Evolutionary conservation across 305 asterid genomes (phyloP).

Genomic region (Fraxinus greggii): DNA sequence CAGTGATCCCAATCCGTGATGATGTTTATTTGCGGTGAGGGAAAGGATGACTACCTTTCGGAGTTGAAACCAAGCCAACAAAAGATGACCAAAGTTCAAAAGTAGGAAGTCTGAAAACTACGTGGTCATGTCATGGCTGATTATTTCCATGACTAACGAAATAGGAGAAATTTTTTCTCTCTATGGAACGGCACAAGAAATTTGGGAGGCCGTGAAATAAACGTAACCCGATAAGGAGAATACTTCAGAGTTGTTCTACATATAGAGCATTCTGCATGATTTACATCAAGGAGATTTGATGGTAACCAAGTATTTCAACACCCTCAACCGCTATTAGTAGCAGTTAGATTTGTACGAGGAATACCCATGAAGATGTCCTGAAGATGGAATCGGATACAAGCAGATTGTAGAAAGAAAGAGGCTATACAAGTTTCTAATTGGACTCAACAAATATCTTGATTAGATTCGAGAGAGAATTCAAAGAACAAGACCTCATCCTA

Average conservation of each 20-base stretch:
- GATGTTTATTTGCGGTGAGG: background rate
- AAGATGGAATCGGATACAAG: background rate
- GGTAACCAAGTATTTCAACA: background rate
- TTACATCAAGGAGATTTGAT: background rate
- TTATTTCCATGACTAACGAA: background rate
- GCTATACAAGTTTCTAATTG: background rate
- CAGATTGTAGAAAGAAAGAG: background rate
- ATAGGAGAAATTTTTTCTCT: background rate
- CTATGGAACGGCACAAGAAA: background rate
- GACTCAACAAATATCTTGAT: background rate
- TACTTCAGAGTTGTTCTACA: background rate
- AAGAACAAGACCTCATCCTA: background rate
- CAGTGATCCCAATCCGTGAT: background rate
- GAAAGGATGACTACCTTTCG: background rate
- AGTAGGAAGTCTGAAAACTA: background rate
- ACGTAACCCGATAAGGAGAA: background rate
- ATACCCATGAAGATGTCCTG: background rate
- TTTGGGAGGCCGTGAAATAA: background rate
- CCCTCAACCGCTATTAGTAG: background rate
- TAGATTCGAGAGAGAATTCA: background rate
- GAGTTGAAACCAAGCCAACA: background rate
- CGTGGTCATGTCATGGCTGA: background rate
- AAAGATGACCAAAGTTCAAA: background rate
- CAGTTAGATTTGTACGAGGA: background rate
- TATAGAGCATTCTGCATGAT: background rate